These are phyloP conservation scores for Tylopilus plumbeoviolaceoides DNA, from an alignment of 768 basidiomycete species.

Conservation along the genomic window DNA sequence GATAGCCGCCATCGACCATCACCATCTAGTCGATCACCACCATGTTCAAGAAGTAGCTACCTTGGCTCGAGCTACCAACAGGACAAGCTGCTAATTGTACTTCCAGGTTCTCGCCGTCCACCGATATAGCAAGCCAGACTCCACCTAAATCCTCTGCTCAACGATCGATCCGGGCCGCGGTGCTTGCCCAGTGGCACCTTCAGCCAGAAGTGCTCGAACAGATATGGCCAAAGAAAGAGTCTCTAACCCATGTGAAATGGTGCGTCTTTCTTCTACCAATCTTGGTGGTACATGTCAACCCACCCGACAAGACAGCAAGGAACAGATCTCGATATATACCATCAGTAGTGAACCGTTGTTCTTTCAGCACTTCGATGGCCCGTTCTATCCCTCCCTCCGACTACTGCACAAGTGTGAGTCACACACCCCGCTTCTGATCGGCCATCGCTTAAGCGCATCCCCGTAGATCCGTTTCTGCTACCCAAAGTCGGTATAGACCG, in stretches of 20 bases:
- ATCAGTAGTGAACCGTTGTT: slow-evolving; percentile 84
- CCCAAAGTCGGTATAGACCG: slow-evolving; percentile 90
- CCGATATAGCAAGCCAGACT: slow-evolving; percentile 87
- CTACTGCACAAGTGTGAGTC: slow-evolving; percentile 87
- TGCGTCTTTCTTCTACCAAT: slow-evolving; percentile 12
- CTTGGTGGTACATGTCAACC: slow-evolving; percentile 10
- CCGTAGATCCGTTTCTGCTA: slow-evolving; percentile 82
- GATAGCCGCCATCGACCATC: slow-evolving; percentile 2
- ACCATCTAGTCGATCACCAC: slow-evolving; percentile 20
- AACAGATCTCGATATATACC: slow-evolving; percentile 91
- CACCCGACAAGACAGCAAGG: slow-evolving; percentile 62
- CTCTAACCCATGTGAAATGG: slow-evolving; percentile 92
- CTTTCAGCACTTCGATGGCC: slow-evolving; percentile 96
- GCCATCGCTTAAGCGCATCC: slow-evolving; percentile 1
- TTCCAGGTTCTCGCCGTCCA: slow-evolving; percentile 61
- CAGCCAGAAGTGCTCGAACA: slow-evolving; percentile 79
- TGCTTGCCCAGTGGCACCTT: slow-evolving; percentile 82
- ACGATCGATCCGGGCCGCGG: slow-evolving; percentile 73
- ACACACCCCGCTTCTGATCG: neutral
- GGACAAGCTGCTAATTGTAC: slow-evolving; percentile 6
- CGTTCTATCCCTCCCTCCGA: slow-evolving; percentile 83
- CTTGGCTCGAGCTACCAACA: neutral
- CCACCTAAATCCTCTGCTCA: slow-evolving; percentile 93
- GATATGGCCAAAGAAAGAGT: slow-evolving; percentile 99
- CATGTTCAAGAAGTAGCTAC: slow-evolving; percentile 74